Conservation (phyloP, 1,139 yeast genomes). For the Saccharomyces hybrid region DNA sequence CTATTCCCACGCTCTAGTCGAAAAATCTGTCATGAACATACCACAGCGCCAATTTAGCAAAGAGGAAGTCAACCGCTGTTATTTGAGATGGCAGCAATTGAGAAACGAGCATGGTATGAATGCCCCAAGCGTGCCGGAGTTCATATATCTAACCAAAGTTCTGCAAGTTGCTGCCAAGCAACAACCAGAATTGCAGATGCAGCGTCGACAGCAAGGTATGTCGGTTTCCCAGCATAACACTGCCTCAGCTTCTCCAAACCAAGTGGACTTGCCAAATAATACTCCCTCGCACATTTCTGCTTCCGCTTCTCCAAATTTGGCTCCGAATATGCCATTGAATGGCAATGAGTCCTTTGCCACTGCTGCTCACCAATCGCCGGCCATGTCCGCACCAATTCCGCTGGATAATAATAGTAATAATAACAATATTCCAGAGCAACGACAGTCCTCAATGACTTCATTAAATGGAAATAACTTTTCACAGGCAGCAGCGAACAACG, state of each 20-base stretch:
- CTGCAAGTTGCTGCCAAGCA: slow-evolving; percentile 48
- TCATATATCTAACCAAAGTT: slow-evolving; percentile 49
- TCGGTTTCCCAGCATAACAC: background rate
- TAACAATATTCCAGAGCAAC: background rate
- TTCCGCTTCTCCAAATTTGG: background rate
- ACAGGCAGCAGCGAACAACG: background rate
- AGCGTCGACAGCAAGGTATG: slow-evolving; percentile 15
- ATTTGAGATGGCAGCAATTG: slow-evolving; percentile 54
- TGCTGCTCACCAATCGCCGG: background rate
- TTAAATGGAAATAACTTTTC: background rate
- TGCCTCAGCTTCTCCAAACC: background rate
- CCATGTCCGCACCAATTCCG: background rate
- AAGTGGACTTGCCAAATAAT: background rate
- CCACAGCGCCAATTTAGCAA: slow-evolving; percentile 30
- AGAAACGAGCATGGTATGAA: slow-evolving; percentile 58
- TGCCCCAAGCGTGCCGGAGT: slow-evolving; percentile 58
- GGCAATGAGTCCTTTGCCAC: background rate
- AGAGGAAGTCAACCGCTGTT: slow-evolving; percentile 33
- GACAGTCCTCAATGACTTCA: background rate
- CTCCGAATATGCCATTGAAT: background rate
- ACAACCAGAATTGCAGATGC: slow-evolving; percentile 34
- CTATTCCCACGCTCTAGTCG: background rate
- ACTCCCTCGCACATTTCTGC: background rate
- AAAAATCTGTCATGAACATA: slow-evolving; percentile 16
- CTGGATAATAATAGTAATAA: background rate